Base-by-base conservation (phyloP, 179 eudicot species). In the Corrigiola litoralis region DNA sequence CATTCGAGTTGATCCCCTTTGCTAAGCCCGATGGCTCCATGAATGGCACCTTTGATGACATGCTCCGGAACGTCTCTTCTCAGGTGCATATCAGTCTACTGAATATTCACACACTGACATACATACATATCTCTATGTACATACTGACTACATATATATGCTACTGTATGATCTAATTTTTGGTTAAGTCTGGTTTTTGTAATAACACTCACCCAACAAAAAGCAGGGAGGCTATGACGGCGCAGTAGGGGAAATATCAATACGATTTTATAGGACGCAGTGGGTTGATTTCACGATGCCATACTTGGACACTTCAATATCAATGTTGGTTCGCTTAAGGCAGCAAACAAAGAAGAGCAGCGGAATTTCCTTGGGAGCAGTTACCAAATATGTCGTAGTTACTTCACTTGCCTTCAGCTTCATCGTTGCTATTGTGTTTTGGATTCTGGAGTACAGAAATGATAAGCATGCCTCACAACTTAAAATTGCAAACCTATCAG, bases 281-380 rank as follows among this genome's bases (percentile, higher is more conserved):
- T 66, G 63, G 72, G 72, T 66, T 11, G 68, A 67, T 53, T 72
- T 72, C 37, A 72, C 77, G 32, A 42, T 67, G 38, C 77, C 72
- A 17, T 72, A 53, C 25, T 25, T 67, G 40, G 71, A 61, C 2
- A 72, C 67, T 51, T 61, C 57, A 17, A 60, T 72, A 45, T 72
- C 77, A 27, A 72, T 72, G 72, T 10, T 72, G 45, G 63, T 72
- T 27, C 72, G 51, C 11, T 6, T 66, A 14, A 60, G 49, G 17
- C 47, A 41, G 34, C 57, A 46, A 23, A 27, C 18, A 3, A 57
- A 10, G 1, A 12, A 10, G 44, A 10, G 17, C 37, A 14, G 36
- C 9, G 9, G 21, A 6, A 41, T 58, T 59, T n/a, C 62, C 18
- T 24, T 67, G 44, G 42, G 4, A 27, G 44, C 42, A 45, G 63